Evolutionary conservation across 208 protist species (phyloP).

Genomic region (Wallacemonas sp.): DNA sequence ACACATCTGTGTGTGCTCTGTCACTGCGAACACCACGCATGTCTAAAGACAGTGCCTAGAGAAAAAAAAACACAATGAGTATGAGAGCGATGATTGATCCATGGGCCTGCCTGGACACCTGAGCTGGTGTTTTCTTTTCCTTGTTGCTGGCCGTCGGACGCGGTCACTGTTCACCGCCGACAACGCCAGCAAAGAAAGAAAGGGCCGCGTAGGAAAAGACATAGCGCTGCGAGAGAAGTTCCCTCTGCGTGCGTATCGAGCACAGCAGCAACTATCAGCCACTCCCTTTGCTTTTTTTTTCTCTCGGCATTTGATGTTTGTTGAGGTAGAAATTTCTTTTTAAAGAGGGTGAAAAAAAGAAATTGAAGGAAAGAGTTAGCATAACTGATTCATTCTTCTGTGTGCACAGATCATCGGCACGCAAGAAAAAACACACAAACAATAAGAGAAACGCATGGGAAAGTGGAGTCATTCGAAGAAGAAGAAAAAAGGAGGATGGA

Average conservation of each 20-base stretch:
- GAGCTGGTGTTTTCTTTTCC: too few species aligned
- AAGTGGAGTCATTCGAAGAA: not conserved
- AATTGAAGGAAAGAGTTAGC: slow-evolving; percentile 22
- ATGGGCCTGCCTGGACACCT: too few species aligned
- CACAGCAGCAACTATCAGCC: not conserved
- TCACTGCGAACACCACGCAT: too few species aligned
- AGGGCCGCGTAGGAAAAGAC: too few species aligned
- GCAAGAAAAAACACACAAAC: not conserved
- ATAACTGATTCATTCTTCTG: slow-evolving; percentile 10
- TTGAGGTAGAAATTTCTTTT: slow-evolving; percentile 12
- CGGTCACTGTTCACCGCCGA: too few species aligned
- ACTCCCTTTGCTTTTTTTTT: slow-evolving; percentile 1
- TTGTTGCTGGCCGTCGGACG: too few species aligned
- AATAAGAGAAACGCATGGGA: not conserved
- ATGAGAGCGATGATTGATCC: too few species aligned
- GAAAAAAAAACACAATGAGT: too few species aligned
- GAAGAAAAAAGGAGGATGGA: slow-evolving; percentile 11
- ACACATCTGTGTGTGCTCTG: too few species aligned
- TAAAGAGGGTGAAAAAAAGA: not conserved
- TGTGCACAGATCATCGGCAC: not conserved
- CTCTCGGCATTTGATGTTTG: slow-evolving; percentile 11
- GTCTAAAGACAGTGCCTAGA: too few species aligned
- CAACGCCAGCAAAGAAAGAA: too few species aligned
- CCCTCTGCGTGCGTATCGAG: not conserved
- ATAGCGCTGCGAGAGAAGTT: not conserved